Evolutionary conservation across 2,329 filamentous ascomycete genomes (phyloP), one percentile per base, ranked within the genome.

Genomic region (Rosellinia necatrix): DNA sequence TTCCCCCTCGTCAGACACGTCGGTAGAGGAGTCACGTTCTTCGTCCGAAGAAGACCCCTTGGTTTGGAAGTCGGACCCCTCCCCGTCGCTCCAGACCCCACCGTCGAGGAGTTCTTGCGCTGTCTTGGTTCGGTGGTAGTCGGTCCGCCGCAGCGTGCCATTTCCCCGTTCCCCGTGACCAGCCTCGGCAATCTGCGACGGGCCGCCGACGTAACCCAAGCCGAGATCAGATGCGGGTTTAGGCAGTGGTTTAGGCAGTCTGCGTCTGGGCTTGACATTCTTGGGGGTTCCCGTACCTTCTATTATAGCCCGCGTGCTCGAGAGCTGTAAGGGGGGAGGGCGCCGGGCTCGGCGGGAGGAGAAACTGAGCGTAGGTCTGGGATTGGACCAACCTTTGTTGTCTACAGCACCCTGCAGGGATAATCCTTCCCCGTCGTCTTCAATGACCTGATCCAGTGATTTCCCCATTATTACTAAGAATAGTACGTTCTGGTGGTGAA

Each of bases 141-240:
- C 57, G 42, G 41, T 19, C 17, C 27, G 41, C 46, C 25, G 35
- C 29, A 41, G 25, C 7, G 8, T n/a, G 7, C 15, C 44, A 10
- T 3, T 15, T 6, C 17, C 19, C 15, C 17, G n/a, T n/a, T 59
- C 56, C 9, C 41, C 30, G 13, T 13, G 12, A 10, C 19, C n/a
- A 15, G 15, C 17, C 10, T 62, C 58, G 15, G 57, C 59, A 6
- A 60, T 13, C 29, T 58, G 58, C 1, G 32, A 42, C 10, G 53
- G 15, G 19, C 59, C 48, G 7, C 52, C 53, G 30, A 65, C 62
- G 24, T 58, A 60, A 6, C 59, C 61, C 9, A 65, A 37, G 4
- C 61, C 62, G n/a, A 49, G 61, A 32, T 66, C 64, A 8, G 58
- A 62, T 1, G 41, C 44, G 1, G 59, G 56, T 0, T 43, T 43